These are phyloP conservation scores for Tricholoma matsutake DNA, from an alignment of 768 basidiomycete species.

Conservation along the genomic window DNA sequence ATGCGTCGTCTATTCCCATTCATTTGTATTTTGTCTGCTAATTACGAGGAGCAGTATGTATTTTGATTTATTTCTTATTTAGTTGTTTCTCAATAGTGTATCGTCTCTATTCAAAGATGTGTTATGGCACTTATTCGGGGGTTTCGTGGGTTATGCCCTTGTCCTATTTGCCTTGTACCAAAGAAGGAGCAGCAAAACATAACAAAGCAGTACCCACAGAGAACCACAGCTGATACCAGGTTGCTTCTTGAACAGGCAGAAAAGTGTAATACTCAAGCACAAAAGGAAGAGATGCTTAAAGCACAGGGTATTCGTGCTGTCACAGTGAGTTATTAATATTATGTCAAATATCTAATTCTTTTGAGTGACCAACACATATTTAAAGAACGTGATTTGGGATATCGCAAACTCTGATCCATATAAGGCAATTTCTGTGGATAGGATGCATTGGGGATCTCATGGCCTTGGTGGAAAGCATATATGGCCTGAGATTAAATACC, in stretches of 20 bases:
- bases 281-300: not conserved
- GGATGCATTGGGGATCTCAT: constrained; percentile 30
- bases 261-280: not conserved
- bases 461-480: constrained; percentile 35
- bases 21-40: too few relatives aligned
- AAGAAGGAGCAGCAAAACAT: constrained; percentile 22
- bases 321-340: constrained; percentile 17
- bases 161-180: constrained; percentile 36
- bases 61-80: constrained; percentile 16
- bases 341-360: not conserved
- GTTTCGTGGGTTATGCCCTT: constrained; percentile 27
- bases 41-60: too few relatives aligned
- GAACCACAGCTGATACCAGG: constrained; percentile 17
- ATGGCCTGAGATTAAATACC: constrained; percentile 20
- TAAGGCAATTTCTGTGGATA: constrained; percentile 34
- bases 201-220: constrained; percentile 8
- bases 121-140: constrained; percentile 1
- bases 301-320: constrained; percentile 16
- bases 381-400: not conserved
- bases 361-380: constrained; percentile 1
- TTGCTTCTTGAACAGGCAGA: not conserved
- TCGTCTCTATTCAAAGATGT: not conserved
- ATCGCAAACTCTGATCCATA: constrained; percentile 28
- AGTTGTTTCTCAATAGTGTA: not conserved
- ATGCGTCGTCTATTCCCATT: constrained; percentile 5